Evolutionary conservation across 192 early-diverging fungal genomes (phyloP).

Genomic region (Gorgonomyces haynaldii): DNA sequence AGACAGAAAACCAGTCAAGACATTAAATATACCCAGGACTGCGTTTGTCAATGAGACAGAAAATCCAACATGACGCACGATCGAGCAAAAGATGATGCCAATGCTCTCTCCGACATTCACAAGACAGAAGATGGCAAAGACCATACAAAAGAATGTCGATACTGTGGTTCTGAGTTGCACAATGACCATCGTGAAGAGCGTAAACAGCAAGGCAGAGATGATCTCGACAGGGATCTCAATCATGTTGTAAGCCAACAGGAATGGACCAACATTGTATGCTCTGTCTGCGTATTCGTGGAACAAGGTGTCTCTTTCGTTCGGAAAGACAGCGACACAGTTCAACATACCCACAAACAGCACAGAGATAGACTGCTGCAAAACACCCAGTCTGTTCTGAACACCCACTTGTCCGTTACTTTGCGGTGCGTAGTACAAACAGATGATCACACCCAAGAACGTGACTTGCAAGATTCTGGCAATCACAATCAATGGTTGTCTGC

Average conservation of each 20-base stretch:
- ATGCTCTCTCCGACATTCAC: constrained; percentile 31
- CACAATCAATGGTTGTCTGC: constrained; percentile 18
- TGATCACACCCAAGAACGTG: constrained; percentile 25
- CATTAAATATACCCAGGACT: constrained; percentile 18
- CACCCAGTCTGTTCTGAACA: constrained; percentile 13
- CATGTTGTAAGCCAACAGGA: constrained; percentile 23
- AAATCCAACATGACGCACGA: constrained; percentile 30
- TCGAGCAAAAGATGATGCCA: constrained; percentile 33
- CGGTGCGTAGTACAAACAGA: constrained; percentile 22
- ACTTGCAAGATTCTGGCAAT: constrained; percentile 26
- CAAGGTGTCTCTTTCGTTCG: constrained; percentile 21
- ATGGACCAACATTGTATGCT: constrained; percentile 22
- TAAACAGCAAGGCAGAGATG: constrained; percentile 12
- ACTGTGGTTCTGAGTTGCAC: constrained; percentile 11
- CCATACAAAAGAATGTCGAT: constrained; percentile 16
- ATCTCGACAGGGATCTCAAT: constrained; percentile 11
- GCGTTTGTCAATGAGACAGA: constrained; percentile 27
- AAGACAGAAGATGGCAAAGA: constrained; percentile 12
- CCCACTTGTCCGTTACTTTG: constrained; percentile 1
- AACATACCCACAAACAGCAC: constrained; percentile 35
- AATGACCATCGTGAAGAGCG: constrained; percentile 14
- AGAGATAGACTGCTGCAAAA: constrained; percentile 26
- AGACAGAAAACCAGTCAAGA: constrained; percentile 18
- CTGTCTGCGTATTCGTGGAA: constrained; percentile 25
- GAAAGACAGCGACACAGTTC: constrained; percentile 29